Conservation (phyloP, 345 rosid genomes). For the Lenwebbia sp. region DNA sequence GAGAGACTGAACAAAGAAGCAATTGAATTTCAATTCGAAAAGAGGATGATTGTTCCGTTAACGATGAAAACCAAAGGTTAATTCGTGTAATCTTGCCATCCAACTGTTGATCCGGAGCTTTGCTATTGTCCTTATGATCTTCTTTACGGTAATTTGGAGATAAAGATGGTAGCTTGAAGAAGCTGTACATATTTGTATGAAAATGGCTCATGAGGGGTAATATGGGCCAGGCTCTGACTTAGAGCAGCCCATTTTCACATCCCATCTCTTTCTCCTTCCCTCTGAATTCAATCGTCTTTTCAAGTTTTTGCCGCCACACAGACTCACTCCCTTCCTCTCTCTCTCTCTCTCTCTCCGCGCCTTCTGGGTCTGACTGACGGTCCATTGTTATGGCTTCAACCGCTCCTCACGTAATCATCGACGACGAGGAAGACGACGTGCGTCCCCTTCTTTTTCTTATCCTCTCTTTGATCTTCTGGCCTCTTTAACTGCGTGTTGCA, state of each 20-base stretch:
- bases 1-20: too few relatives aligned
- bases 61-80: too few relatives aligned
- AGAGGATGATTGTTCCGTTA: too few relatives aligned
- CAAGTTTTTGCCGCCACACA: constrained; percentile 26
- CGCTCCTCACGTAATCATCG: constrained; percentile 18
- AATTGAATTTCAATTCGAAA: too few relatives aligned
- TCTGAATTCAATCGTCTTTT: background rate
- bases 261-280: background rate
- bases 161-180: too few relatives aligned
- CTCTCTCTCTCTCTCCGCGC: background rate
- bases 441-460: background rate
- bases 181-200: too few relatives aligned
- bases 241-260: background rate
- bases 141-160: too few relatives aligned
- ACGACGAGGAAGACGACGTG: constrained; percentile 39
- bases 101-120: too few relatives aligned
- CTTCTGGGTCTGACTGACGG: background rate
- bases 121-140: too few relatives aligned
- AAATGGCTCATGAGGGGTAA: too few relatives aligned
- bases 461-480: background rate
- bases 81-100: too few relatives aligned
- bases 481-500: background rate
- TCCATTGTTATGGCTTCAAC: constrained; percentile 18
- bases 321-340: background rate
- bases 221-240: background rate